A percentile compares a stretch with the other conserved stretches of the same genome.
Evolutionary conservation across 2,329 filamentous ascomycete genomes (phyloP).

Genomic region (Huntiella decipiens): DNA sequence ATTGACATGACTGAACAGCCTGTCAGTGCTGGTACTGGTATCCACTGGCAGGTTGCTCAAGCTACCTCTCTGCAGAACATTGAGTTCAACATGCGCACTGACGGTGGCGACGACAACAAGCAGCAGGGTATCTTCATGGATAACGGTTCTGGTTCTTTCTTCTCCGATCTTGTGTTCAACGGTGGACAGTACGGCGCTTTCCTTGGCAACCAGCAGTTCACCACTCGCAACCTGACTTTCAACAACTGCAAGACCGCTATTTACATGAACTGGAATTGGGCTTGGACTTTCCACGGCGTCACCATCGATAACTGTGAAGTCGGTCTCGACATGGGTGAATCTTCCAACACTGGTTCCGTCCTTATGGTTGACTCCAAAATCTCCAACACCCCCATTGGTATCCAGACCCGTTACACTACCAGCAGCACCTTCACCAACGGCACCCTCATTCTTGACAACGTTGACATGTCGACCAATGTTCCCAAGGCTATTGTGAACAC

Average conservation of each 20-base stretch:
- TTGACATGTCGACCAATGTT: slow-evolving; percentile 56
- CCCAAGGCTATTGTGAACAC: slow-evolving; percentile 44
- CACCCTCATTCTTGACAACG: slow-evolving; percentile 72
- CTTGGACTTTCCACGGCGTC: slow-evolving; percentile 62
- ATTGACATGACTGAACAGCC: slow-evolving; percentile 56
- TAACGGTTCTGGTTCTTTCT: slow-evolving; percentile 68
- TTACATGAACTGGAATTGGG: slow-evolving; percentile 86
- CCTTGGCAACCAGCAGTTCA: slow-evolving; percentile 76
- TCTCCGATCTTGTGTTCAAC: slow-evolving; percentile 68
- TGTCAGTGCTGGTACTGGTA: slow-evolving; percentile 41
- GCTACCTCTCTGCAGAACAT: slow-evolving; percentile 67
- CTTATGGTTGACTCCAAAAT: slow-evolving; percentile 67
- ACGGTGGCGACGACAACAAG: slow-evolving; percentile 41
- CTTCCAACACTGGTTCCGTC: slow-evolving; percentile 69
- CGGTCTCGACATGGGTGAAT: slow-evolving; percentile 55
- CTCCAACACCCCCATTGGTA: slow-evolving; percentile 53
- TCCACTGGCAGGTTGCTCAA: slow-evolving; percentile 77
- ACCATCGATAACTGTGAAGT: slow-evolving; percentile 55
- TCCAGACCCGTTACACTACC: slow-evolving; percentile 55
- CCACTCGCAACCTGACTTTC: slow-evolving; percentile 65
- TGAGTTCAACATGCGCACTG: slow-evolving; percentile 57
- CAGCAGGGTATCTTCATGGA: slow-evolving; percentile 73
- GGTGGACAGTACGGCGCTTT: slow-evolving; percentile 63
- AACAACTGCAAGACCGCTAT: slow-evolving; percentile 67
- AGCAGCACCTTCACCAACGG: slow-evolving; percentile 50